Evolutionary conservation across 2,329 filamentous ascomycete species (phyloP).

Genomic region (Ceratocystis smalleyi): DNA sequence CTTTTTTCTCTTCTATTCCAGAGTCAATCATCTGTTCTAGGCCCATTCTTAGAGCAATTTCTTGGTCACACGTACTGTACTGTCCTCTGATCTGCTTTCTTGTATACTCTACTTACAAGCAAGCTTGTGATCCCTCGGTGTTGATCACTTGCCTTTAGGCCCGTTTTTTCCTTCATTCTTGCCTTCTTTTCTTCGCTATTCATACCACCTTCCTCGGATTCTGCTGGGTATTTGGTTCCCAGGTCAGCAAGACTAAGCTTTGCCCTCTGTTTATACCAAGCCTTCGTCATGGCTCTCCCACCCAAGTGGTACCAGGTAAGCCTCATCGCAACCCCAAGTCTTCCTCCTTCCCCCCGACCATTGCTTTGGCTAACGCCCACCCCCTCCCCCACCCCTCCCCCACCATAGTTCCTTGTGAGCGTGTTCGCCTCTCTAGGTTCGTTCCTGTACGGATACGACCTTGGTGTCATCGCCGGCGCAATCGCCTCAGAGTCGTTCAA

Average conservation of each 20-base stretch:
- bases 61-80: background rate
- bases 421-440: slow-evolving; percentile 42
- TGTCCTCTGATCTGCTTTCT: background rate
- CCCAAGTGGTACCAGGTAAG: slow-evolving; percentile 28
- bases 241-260: background rate
- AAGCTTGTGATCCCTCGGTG: background rate
- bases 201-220: background rate
- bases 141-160: background rate
- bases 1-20: background rate
- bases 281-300: slow-evolving; percentile 27
- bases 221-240: background rate
- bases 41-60: background rate
- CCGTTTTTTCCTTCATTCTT: background rate
- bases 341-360: background rate
- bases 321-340: background rate
- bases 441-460: slow-evolving; percentile 39
- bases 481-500: slow-evolving; percentile 34
- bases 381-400: background rate
- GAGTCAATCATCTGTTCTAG: background rate
- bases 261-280: background rate
- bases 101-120: background rate
- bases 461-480: slow-evolving; percentile 38
- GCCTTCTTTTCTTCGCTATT: background rate
- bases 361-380: background rate
- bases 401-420: slow-evolving; percentile 33